Evolutionary conservation across 148 eudicot genomes (phyloP), one percentile per base, ranked within the genome.

Genomic region (Cornus suecica): DNA sequence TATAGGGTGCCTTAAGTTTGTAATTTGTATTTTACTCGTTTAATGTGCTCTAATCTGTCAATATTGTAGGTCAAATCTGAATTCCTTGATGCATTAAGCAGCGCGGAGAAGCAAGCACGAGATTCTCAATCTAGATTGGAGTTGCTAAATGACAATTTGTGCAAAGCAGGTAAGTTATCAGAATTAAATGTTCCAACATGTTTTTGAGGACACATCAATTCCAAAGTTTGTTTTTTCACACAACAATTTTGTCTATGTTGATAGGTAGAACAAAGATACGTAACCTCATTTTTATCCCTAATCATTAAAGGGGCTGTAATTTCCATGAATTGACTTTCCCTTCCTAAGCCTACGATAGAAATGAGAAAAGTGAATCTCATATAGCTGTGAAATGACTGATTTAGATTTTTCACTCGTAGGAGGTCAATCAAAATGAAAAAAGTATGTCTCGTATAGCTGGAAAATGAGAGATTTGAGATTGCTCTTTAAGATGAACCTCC

Each of bases 41-140:
- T 58, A 58, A 52, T 8, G 24, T 8, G 62, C 62, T 58, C 18
- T 70, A 64, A 64, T 67, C 64, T 79, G 66, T 45, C 27, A 25
- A 32, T 24, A 20, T 76, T 81, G 78, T 66, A 94, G 99, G 99
- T 95, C 13, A 95, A 95, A 82, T 86, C 94, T 1, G 99, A 95
- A 66, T 84, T 95, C 73, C 74, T 95, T 29, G 99, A 92, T 80
- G 90, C 94, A 54, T 83, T 83, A 80, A 88, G 87, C 70, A 90
- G 86, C 84, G 90, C 91, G 65, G 99, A 95, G 84, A 92, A 92
- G 83, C 87, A 90, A 52, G 84, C 88, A 27, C 81, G 67, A 62
- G 97, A 91, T 72, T 88, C 83, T 79, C 83, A 88, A 82, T 87
- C 90, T 61, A 88, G 88, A 80, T 60, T 92, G 70, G 90, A 87